Conservation (phyloP, 306 rosid species). For the Begonia peltatifolia region DNA sequence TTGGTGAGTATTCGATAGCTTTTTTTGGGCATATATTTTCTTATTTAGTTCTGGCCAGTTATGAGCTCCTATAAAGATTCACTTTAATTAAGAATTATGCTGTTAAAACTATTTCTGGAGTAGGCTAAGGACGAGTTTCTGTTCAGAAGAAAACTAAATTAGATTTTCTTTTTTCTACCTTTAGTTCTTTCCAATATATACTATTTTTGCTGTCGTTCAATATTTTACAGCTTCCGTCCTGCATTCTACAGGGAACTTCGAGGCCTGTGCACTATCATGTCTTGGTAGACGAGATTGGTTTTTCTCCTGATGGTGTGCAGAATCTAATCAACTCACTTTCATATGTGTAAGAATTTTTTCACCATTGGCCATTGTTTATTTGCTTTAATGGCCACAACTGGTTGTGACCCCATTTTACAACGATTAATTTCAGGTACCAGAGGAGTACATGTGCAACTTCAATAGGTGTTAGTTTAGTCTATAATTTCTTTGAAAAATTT, state of each 20-base stretch:
- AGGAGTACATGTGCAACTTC: constrained; percentile 73
- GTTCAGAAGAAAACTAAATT: too few relatives aligned
- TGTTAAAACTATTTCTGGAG: too few relatives aligned
- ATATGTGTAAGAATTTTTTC: constrained; percentile 54
- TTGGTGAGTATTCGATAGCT: too few relatives aligned
- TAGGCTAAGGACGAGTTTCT: too few relatives aligned
- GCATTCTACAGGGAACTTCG: constrained; percentile 58
- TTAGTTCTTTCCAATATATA: too few relatives aligned
- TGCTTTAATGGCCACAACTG: background rate
- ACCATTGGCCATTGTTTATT: constrained; percentile 4
- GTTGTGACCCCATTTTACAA: background rate
- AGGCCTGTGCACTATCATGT: constrained; percentile 85
- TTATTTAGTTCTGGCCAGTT: too few relatives aligned
- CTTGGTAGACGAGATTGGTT: constrained; percentile 81
- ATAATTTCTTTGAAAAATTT: background rate
- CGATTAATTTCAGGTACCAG: constrained; percentile 45
- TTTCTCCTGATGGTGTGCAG: constrained; percentile 73
- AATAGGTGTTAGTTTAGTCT: constrained; percentile 32
- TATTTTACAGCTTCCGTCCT: background rate
- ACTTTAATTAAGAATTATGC: too few relatives aligned
- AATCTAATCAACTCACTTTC: constrained; percentile 54
- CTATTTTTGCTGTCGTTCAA: too few relatives aligned
- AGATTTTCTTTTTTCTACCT: too few relatives aligned
- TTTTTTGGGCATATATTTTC: too few relatives aligned
- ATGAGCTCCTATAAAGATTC: too few relatives aligned